Base-by-base conservation (phyloP, 176 grass and related monocot genomes). In the Carex cristatella region DNA sequence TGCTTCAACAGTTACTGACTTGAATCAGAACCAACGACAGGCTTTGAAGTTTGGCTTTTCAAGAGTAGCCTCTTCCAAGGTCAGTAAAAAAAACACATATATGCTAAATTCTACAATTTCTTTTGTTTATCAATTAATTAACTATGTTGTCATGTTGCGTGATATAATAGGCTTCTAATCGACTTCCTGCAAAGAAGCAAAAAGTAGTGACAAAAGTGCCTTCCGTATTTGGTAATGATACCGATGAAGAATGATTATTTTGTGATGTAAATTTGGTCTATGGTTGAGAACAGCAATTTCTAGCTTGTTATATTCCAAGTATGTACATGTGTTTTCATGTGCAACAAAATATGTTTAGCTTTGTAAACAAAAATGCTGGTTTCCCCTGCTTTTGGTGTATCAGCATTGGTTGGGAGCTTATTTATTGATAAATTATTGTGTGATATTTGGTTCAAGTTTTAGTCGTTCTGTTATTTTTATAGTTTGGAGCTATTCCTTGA, bases 21-120 rank as follows among this genome's bases (percentile, higher is more conserved):
- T 48, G 62, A 90, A 84, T 73, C 91, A 93, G 83, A 91, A 95
- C 85, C 93, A 98, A 55, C 89, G 95, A 10, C 83, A 83, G 81
- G 53, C 93, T 4, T 86, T 98, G 80, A 98, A 98, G 83, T 98
- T 98, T 85, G 95, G 95, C 30, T 98, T 98, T 82, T 93, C 95
- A 74, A 94, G 37, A 81, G 87, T 84, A 65, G 71, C 79, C 63
- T 62, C 88, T 79, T 90, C 90, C 56, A 97, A 95, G 93, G 95
- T 94, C 13, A 9, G 61, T 66, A 44, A 72, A 33, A 42, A 84
- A 7, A 59, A 77, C 44, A 56, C 54, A 19, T 0, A 37, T 57
- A 77, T 87, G 55, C 18, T 72, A 16, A 48, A 81, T 16, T 13
- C 78, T 56, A 5, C 38, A 83, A 63, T 44, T 2, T 62, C 4